Evolutionary conservation across 257 asterid genomes (phyloP).

Genomic region (Solanum habrochaites): DNA sequence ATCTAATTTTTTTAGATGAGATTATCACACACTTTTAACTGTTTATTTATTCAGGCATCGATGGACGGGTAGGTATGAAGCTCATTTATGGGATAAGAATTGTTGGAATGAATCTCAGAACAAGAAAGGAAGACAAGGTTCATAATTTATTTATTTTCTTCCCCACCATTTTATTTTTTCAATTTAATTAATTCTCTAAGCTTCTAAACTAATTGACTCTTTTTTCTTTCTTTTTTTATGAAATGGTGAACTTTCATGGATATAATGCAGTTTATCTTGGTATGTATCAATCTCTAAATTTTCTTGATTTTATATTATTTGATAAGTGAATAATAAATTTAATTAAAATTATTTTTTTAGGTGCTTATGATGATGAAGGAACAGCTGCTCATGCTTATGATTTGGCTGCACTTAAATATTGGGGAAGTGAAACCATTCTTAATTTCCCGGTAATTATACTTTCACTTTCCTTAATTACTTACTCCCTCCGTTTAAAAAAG

Average conservation of each 20-base stretch:
- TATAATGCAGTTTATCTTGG: constrained; percentile 66
- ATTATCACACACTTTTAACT: not conserved
- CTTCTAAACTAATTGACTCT: not conserved
- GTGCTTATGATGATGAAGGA: constrained; percentile 82
- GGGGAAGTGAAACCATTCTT: constrained; percentile 80
- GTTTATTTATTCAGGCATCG: constrained; percentile 40
- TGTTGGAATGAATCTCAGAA: constrained; percentile 90
- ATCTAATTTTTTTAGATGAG: not conserved
- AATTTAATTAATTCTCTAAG: not conserved
- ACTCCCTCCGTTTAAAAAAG: no score
- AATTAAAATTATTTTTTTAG: constrained; percentile 1
- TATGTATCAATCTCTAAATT: constrained; percentile 5
- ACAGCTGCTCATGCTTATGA: constrained; percentile 88
- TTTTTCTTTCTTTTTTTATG: not conserved
- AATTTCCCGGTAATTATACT: constrained; percentile 49
- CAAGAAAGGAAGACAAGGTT: constrained; percentile 97
- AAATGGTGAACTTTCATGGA: not conserved
- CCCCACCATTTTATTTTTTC: not conserved
- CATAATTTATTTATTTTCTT: not conserved
- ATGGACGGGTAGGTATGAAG: constrained; percentile 88
- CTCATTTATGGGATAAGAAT: constrained; percentile 90
- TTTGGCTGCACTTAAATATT: constrained; percentile 80
- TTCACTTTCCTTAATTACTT: no score
- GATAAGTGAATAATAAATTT: not conserved
- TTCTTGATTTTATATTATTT: not conserved